Evolutionary conservation across 1,139 yeast genomes (phyloP), one percentile per base, ranked within the genome.

Genomic region (Yamadazyma dushanensis): DNA sequence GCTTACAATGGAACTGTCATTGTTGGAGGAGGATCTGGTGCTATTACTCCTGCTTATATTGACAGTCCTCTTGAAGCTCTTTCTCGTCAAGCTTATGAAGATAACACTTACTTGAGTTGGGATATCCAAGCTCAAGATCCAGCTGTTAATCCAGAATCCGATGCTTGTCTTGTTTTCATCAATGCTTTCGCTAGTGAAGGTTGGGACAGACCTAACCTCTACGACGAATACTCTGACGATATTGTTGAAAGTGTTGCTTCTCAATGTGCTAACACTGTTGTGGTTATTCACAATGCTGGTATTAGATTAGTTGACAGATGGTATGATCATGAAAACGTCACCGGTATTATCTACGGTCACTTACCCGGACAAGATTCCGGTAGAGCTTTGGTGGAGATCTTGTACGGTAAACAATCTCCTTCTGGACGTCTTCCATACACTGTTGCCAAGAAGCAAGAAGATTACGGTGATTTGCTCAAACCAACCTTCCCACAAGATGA

Each of bases 341-440:
- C 76, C 23, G 83, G 72, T 1, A 80, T 78, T 5, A 40, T 79
- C 11, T 76, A 63, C 49, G 61, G 78, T 4, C 70, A 80, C 9
- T 81, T 83, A 6, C 65, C 74, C 35, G 84, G 85, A 13, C n/a
- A n/a, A n/a, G n/a, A n/a, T n/a, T n/a, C n/a, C n/a, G n/a, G n/a
- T n/a, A n/a, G n/a, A n/a, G n/a, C 82, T n/a, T n/a, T n/a, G n/a
- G 63, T 70, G 2, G 71, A 66, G 34, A 62, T 66, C 0, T 43
- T 66, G 9, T 79, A 77, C 56, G 85, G 85, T 2, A 79, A 73
- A 29, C 63, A 59, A 17, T 74, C 74, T 44, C 84, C 84, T 7
- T 73, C 80, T 15, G 85, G 85, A 3, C 69, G 73, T 44, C 61
- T 80, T 30, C 83, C 85, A 1, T 78, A 78, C 47, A 78, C 84